Percentiles rank a stretch among this genome's conserved stretches.
Conservation (phyloP, 495 filamentous ascomycete genomes). For the Talaromyces liani region DNA sequence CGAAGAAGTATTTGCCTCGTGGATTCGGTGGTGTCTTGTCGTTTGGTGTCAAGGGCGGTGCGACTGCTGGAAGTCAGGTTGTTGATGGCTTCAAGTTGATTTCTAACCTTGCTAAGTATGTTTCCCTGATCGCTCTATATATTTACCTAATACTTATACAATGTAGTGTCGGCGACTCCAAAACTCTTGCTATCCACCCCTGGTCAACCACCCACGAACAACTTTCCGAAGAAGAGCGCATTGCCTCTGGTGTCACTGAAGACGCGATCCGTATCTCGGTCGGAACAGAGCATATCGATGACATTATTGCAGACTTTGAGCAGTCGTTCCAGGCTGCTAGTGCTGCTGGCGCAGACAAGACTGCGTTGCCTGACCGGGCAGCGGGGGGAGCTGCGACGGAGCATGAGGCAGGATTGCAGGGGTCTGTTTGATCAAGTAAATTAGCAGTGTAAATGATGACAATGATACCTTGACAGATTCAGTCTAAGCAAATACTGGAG, state of each 20-base stretch:
- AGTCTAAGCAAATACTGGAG: background rate
- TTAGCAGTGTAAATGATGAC: background rate
- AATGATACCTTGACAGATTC: background rate
- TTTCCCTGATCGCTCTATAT: background rate
- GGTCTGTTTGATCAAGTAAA: conserved; percentile 5
- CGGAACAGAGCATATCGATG: conserved; percentile 95
- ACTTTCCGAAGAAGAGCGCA: conserved; percentile 73
- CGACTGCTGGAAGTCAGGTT: conserved; percentile 69
- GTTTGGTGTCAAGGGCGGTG: conserved; percentile 89
- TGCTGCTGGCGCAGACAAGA: conserved; percentile 16
- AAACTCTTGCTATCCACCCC: conserved; percentile 93
- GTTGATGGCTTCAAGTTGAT: conserved; percentile 95
- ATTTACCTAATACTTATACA: background rate
- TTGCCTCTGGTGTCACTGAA: conserved; percentile 77
- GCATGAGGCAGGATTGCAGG: conserved; percentile 3
- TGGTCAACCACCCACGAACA: conserved; percentile 97
- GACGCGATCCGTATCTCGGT: conserved; percentile 96
- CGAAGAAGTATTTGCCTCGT: conserved; percentile 83
- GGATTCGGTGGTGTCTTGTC: conserved; percentile 90
- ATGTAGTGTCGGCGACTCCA: conserved; percentile 57
- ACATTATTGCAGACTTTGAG: conserved; percentile 94
- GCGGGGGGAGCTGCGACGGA: background rate
- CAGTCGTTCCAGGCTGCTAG: conserved; percentile 70
- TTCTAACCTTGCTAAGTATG: conserved; percentile 80
- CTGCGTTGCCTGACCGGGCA: conserved; percentile 7